A percentile compares a stretch with the other conserved stretches of the same genome.
Conservation (phyloP, 805 yeast genomes). For the Kodamaea nitidulidarum region DNA sequence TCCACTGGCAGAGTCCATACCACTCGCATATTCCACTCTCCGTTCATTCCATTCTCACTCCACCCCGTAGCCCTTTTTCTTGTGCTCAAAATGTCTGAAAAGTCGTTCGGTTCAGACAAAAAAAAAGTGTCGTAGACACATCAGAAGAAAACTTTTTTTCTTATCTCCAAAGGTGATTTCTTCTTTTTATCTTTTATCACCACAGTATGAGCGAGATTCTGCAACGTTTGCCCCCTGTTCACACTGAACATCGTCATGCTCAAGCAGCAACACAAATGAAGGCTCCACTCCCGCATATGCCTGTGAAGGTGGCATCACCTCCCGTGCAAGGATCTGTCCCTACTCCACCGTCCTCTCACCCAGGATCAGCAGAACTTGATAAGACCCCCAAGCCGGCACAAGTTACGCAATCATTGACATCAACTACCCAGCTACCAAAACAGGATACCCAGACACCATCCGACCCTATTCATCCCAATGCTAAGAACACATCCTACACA, state of each 20-base stretch:
- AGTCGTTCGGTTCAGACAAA: not conserved
- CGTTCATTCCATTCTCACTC: too few relatives aligned
- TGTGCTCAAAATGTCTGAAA: conserved; percentile 2
- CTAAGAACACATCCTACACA: conserved; percentile 55
- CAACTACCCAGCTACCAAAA: not conserved
- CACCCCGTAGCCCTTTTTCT: not conserved
- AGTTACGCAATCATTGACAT: not conserved
- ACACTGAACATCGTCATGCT: conserved; percentile 2
- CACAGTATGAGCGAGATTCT: conserved; percentile 18
- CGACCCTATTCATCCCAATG: conserved; percentile 54
- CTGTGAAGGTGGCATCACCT: conserved; percentile 1
- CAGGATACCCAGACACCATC: conserved; percentile 4
- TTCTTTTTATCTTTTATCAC: conserved; percentile 2
- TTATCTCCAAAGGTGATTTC: conserved; percentile 1
- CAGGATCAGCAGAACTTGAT: conserved; percentile 1
- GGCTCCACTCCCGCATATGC: not conserved
- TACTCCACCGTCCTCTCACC: not conserved
- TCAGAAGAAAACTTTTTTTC: conserved; percentile 8
- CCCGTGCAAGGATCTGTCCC: not conserved
- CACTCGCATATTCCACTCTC: too few relatives aligned
- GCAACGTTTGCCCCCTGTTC: conserved; percentile 12
- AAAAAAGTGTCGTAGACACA: conserved; percentile 1
- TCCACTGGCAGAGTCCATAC: too few relatives aligned
- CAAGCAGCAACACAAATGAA: not conserved
- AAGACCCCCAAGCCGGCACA: not conserved